These are phyloP conservation scores for Phaeoacremonium minimum DNA, from an alignment of 2,329 filamentous ascomycete species.

Conservation along the genomic window DNA sequence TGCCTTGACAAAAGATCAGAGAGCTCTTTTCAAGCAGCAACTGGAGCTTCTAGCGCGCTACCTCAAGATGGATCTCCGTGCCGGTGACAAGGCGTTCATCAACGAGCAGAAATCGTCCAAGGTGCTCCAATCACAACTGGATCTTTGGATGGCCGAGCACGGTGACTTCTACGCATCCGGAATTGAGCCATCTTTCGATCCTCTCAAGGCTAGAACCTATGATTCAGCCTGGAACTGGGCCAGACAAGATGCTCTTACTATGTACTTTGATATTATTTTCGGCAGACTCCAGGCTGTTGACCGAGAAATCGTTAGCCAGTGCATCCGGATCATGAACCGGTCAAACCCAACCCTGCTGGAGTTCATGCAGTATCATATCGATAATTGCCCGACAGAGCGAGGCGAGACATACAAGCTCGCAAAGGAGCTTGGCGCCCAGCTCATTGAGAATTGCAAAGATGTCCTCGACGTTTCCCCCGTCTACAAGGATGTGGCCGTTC, in stretches of 20 bases:
- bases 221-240: constrained; percentile 99
- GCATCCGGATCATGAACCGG: constrained; percentile 98
- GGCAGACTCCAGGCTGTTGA: constrained; percentile 89
- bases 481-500: constrained; percentile 93
- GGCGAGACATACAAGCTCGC: constrained; percentile 98
- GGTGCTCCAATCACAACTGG: constrained; percentile 85
- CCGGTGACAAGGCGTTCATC: constrained; percentile 92
- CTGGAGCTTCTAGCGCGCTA: constrained; percentile 93
- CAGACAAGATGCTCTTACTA: constrained; percentile 91
- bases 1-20: constrained; percentile 94
- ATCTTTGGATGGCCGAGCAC: constrained; percentile 92
- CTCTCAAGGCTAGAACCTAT: constrained; percentile 91
- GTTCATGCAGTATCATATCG: constrained; percentile 99
- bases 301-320: constrained; percentile 96
- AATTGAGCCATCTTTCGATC: constrained; percentile 90
- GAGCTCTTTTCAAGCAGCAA: constrained; percentile 95
- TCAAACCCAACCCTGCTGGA: constrained; percentile 93
- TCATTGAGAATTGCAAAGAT: constrained; percentile 97
- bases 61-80: constrained; percentile 92
- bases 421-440: constrained; percentile 85
- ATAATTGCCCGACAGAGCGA: constrained; percentile 93
- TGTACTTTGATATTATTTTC: constrained; percentile 99
- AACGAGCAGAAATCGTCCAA: constrained; percentile 80
- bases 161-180: constrained; percentile 94
- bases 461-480: constrained; percentile 78